Conservation (phyloP, 2,329 filamentous ascomycete genomes). For the Zymoseptoria pseudotritici region DNA sequence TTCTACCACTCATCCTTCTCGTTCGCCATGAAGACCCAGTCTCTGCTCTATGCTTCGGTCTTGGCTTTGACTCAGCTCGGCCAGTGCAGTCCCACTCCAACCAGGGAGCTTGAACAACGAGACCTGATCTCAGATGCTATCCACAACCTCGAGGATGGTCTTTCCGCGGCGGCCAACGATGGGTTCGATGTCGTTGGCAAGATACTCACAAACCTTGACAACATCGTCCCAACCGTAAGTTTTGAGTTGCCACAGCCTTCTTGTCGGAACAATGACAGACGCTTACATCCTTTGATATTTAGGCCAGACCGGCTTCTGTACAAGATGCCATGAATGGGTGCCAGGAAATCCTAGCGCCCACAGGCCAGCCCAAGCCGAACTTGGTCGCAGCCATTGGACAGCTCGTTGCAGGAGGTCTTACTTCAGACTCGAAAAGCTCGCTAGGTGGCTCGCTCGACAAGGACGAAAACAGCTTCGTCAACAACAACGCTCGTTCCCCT, state of each 20-base stretch:
- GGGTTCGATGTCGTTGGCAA: neutral
- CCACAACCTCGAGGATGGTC: neutral
- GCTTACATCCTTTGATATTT: neutral
- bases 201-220: neutral
- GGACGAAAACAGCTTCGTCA: slow-evolving; percentile 17
- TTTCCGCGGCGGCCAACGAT: neutral
- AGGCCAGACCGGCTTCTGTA: neutral
- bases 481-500: slow-evolving; percentile 20
- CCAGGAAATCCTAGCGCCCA: neutral
- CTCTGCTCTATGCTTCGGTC: neutral
- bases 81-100: neutral
- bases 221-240: neutral
- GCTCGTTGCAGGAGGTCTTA: slow-evolving; percentile 25
- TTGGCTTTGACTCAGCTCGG: neutral
- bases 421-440: slow-evolving; percentile 7
- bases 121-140: neutral
- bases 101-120: neutral
- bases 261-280: neutral
- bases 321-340: neutral
- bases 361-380: slow-evolving; percentile 18
- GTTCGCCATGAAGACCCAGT: neutral
- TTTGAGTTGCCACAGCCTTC: neutral
- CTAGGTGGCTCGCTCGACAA: slow-evolving; percentile 8
- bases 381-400: slow-evolving; percentile 22
- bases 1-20: neutral